These are phyloP conservation scores for Ganoderma boninense DNA, from an alignment of 1,284 basidiomycete species.

Conservation along the genomic window DNA sequence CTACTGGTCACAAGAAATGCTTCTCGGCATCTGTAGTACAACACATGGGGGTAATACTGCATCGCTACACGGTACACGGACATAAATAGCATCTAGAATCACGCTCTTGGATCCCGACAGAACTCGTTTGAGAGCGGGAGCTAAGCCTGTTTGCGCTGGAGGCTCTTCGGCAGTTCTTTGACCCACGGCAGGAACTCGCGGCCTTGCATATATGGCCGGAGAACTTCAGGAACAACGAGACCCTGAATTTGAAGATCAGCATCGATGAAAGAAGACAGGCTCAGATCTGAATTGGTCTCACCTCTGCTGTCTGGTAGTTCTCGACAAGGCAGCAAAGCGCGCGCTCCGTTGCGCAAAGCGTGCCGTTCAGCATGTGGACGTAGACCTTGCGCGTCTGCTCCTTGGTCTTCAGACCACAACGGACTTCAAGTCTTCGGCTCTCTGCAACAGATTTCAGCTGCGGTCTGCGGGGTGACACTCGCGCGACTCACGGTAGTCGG, in stretches of 20 bases:
- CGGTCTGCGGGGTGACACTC: neutral
- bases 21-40: neutral
- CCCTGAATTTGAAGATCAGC: slow-evolving; percentile 59
- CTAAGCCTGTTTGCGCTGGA: slow-evolving; percentile 77
- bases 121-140: neutral
- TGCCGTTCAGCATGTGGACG: slow-evolving; percentile 98
- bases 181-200: slow-evolving; percentile 92
- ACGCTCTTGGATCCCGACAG: neutral
- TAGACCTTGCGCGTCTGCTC: slow-evolving; percentile 90
- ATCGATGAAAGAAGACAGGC: neutral
- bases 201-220: slow-evolving; percentile 96
- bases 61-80: slow-evolving; percentile 8
- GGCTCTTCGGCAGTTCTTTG: slow-evolving; percentile 82
- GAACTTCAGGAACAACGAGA: slow-evolving; percentile 86
- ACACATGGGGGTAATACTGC: slow-evolving; percentile 8
- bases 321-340: slow-evolving; percentile 98
- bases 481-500: slow-evolving; percentile 85
- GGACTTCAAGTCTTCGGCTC: slow-evolving; percentile 88
- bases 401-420: slow-evolving; percentile 89
- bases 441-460: slow-evolving; percentile 57
- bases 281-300: slow-evolving; percentile 47
- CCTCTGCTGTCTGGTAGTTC: slow-evolving; percentile 96
- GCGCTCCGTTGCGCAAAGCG: slow-evolving; percentile 95
- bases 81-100: neutral
- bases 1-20: neutral